phyloP scores from a whole-genome alignment of 306 rosid species.

The Quercus cerris region DNA sequence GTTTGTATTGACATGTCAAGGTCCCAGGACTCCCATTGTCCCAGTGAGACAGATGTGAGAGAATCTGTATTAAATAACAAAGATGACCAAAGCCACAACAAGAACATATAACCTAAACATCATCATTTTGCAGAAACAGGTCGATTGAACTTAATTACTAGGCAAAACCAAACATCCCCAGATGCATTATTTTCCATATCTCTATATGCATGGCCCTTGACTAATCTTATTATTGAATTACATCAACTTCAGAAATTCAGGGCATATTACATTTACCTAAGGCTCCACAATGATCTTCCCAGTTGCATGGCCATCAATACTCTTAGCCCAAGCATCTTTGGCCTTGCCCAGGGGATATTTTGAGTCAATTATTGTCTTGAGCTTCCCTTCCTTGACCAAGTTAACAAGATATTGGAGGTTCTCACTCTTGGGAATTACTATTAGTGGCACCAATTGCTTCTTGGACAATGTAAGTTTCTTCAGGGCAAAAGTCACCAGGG shows the following conservation, averaged over 20 bases:
- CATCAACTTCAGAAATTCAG: neutral
- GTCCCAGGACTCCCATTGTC: no score
- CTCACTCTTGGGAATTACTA: constrained; percentile 36
- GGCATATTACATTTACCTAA: constrained; percentile 13
- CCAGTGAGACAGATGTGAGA: no score
- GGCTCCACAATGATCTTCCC: constrained; percentile 74
- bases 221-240: neutral
- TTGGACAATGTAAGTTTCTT: constrained; percentile 63
- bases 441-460: constrained; percentile 61
- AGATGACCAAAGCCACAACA: no score
- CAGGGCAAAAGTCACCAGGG: constrained; percentile 38
- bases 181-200: no score
- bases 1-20: no score
- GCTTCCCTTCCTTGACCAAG: constrained; percentile 71
- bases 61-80: no score
- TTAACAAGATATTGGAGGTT: constrained; percentile 55
- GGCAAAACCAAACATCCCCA: no score
- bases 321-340: constrained; percentile 71
- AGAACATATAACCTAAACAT: no score
- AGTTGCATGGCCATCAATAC: constrained; percentile 76
- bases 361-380: constrained; percentile 63
- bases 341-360: constrained; percentile 54
- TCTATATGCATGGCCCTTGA: neutral
- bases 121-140: no score
- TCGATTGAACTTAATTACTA: no score